Conservation (phyloP, 2,329 filamentous ascomycete species). For the Arthroderma sp. region DNA sequence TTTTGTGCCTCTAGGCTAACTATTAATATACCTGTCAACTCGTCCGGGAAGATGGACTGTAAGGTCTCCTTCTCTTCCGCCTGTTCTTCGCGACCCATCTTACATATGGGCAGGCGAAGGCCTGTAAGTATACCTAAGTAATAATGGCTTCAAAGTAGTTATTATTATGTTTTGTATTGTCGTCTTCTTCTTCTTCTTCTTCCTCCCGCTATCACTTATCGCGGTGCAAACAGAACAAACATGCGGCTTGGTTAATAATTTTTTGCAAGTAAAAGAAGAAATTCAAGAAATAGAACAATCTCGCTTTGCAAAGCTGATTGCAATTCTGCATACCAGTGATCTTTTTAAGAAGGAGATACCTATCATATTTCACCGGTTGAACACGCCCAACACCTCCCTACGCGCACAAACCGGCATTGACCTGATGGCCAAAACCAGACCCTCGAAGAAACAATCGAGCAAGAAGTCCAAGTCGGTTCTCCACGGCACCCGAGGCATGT, state of each 20-base stretch:
- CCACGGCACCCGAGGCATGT: slow-evolving; percentile 29
- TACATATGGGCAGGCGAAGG: slow-evolving; percentile 11
- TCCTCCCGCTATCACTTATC: neutral
- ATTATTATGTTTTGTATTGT: neutral
- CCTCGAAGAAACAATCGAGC: slow-evolving; percentile 34
- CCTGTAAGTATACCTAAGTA: neutral
- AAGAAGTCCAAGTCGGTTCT: slow-evolving; percentile 34
- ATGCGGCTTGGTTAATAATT: neutral
- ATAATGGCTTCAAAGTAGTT: neutral
- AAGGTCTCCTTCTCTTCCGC: slow-evolving; percentile 93
- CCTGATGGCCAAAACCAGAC: slow-evolving; percentile 42
- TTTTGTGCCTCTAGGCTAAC: neutral
- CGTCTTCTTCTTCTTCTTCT: neutral
- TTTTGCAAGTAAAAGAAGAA: neutral
- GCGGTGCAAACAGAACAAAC: slow-evolving; percentile 4
- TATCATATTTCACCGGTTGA: too few relatives aligned
- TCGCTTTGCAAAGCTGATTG: neutral
- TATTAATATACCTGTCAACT: slow-evolving; percentile 62
- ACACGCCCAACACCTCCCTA: neutral
- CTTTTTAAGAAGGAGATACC: too few relatives aligned
- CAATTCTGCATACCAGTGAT: neutral
- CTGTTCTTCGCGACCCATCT: slow-evolving; percentile 64
- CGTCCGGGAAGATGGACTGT: slow-evolving; percentile 94
- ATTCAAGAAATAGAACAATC: neutral
- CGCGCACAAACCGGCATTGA: slow-evolving; percentile 8